Evolutionary conservation across 1,139 yeast species (phyloP), one percentile per base, ranked within the genome.

Genomic region (Taphrina pruni): DNA sequence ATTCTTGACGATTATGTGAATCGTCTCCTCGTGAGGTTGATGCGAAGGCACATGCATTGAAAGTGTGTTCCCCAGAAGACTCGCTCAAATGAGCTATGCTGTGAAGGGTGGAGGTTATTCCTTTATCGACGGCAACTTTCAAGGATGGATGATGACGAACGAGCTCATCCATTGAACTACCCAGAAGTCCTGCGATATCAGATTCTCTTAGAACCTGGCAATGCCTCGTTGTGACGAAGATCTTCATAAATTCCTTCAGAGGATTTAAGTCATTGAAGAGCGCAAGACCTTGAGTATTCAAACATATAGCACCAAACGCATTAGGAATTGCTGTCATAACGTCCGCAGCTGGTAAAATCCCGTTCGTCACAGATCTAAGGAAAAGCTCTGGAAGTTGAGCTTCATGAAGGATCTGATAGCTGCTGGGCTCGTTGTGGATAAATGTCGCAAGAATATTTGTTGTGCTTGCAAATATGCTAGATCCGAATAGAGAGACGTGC

Each of bases 361-460:
- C 58, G 72, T 55, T 79, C 79, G 79, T 89, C 86, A 74, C 85
- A 81, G 70, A 71, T 11, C 84, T 83, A 65, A 92, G 77, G 51
- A 92, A 83, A 0, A 86, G 80, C 66, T 89, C 89, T 52, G 92
- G 85, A 0, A 90, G 86, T 1, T 86, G 85, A 0, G 96, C 89
- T 77, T 93, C 98, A 65, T 86, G 87, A 74, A 93, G 82, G 62
- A 93, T 88, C 1, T 90, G 84, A 75, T 85, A 92, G 3, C 97
- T 91, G 0, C 97, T 91, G 2, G 98, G 97, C 75, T 93, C 98
- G 73, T 89, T 90, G 76, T 93, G 95, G 61, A 93, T 86, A 72
- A 92, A 90, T 45, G 85, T 85, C 60, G 88, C 85, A 35, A 92
- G 83, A 26, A 88, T 85, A 73, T 87, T 89, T 50, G 93, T 78